Evolutionary conservation across 495 filamentous ascomycete genomes (phyloP).

Genomic region (Aspergillus leporis): DNA sequence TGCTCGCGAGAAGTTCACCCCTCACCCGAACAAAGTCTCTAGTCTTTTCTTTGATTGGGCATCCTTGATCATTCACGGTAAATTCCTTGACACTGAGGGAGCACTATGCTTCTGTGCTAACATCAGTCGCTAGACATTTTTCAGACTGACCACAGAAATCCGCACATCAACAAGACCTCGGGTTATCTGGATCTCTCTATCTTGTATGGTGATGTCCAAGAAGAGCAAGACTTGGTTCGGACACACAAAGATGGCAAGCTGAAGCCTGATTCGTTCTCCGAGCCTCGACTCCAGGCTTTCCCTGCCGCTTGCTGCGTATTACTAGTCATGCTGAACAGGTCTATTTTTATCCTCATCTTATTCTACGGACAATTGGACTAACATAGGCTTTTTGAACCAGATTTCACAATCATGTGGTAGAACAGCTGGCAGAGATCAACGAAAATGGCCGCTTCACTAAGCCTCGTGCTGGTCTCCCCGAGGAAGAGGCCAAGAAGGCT

Average conservation of each 20-base stretch:
- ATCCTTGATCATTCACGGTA: conserved; percentile 57
- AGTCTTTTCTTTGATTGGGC: conserved; percentile 62
- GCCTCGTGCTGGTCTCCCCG: conserved; percentile 47
- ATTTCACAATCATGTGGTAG: conserved; percentile 80
- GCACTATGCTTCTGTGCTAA: conserved; percentile 7
- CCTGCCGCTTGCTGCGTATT: conserved; percentile 58
- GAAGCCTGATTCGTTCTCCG: conserved; percentile 60
- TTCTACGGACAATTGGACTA: background rate
- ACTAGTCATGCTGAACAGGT: conserved; percentile 57
- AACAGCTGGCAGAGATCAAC: conserved; percentile 67
- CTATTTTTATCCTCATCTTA: background rate
- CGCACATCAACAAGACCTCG: conserved; percentile 56
- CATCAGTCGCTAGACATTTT: conserved; percentile 47
- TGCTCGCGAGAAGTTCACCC: conserved; percentile 52
- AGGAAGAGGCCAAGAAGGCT: conserved; percentile 55
- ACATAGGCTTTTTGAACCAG: conserved; percentile 20
- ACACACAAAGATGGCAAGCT: conserved; percentile 58
- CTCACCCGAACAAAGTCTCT: conserved; percentile 58
- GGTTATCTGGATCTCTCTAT: conserved; percentile 60
- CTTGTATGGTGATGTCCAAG: conserved; percentile 57
- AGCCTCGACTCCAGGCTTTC: conserved; percentile 55
- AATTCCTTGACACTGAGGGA: conserved; percentile 1
- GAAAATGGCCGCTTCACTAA: conserved; percentile 69
- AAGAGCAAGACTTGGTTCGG: conserved; percentile 57
- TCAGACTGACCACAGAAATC: conserved; percentile 56